These are phyloP conservation scores for Amorphotheca resinae DNA, from an alignment of 495 filamentous ascomycete species.

Conservation along the genomic window DNA sequence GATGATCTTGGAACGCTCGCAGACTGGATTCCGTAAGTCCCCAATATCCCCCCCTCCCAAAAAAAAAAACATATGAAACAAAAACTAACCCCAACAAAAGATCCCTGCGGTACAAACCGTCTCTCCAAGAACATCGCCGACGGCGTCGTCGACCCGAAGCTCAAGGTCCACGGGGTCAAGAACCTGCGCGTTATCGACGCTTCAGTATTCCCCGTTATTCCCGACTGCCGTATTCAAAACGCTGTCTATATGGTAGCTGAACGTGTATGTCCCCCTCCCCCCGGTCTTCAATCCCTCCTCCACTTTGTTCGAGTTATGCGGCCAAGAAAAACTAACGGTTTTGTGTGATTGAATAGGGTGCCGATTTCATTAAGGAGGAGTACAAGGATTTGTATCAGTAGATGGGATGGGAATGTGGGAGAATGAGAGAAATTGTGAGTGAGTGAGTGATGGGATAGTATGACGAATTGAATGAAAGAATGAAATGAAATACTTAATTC, in stretches of 20 bases:
- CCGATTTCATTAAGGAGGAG: constrained; percentile 34
- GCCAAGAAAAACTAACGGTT: constrained; percentile 4
- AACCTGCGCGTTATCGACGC: constrained; percentile 40
- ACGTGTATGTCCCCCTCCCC: too few species aligned
- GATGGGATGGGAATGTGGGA: too few species aligned
- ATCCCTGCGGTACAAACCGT: constrained; percentile 43
- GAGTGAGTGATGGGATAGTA: too few species aligned
- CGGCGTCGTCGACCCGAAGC: constrained; percentile 40
- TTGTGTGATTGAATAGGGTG: constrained; percentile 25
- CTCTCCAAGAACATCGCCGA: constrained; percentile 37
- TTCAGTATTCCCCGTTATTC: constrained; percentile 34
- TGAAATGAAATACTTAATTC: too few species aligned
- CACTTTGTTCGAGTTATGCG: background rate
- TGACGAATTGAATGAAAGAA: too few species aligned
- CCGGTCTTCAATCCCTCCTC: background rate
- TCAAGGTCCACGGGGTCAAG: constrained; percentile 41
- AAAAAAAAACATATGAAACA: background rate
- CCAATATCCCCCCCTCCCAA: background rate
- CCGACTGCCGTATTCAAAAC: constrained; percentile 34
- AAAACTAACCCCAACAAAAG: background rate
- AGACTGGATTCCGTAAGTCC: constrained; percentile 41
- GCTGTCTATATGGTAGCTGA: constrained; percentile 48
- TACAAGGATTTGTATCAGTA: constrained; percentile 23
- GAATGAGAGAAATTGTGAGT: too few species aligned
- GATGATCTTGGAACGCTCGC: constrained; percentile 40